These are phyloP conservation scores for Neltuma alba DNA, from an alignment of 306 rosid species.

Conservation along the genomic window DNA sequence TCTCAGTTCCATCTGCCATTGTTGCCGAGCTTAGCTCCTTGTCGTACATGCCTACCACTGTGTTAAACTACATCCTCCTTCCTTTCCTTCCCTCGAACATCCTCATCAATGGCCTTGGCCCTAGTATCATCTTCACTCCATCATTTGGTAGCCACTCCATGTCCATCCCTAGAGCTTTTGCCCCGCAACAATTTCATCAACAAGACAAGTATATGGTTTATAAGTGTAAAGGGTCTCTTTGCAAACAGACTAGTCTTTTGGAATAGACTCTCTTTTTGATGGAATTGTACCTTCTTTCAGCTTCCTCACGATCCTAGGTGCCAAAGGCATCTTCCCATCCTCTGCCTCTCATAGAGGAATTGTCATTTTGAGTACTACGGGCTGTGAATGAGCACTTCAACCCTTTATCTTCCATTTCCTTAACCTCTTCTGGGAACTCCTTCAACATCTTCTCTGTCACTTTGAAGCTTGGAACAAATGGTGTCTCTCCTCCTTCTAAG, in stretches of 20 bases:
- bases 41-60: constrained; percentile 82
- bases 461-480: constrained; percentile 82
- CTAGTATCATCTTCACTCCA: constrained; percentile 64
- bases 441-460: constrained; percentile 70
- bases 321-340: constrained; percentile 86
- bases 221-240: no score
- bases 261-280: not conserved
- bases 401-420: constrained; percentile 63
- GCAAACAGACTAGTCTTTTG: no score
- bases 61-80: constrained; percentile 88
- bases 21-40: constrained; percentile 74
- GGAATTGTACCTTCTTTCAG: constrained; percentile 57
- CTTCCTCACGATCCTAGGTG: constrained; percentile 64
- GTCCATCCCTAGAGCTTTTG: constrained; percentile 77
- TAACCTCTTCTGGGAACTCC: constrained; percentile 75
- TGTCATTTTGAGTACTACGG: constrained; percentile 51
- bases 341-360: constrained; percentile 80
- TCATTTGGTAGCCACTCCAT: constrained; percentile 73
- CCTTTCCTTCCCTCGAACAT: constrained; percentile 89
- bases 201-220: no score
- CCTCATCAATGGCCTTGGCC: constrained; percentile 59
- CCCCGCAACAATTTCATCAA: no score
- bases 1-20: constrained; percentile 80
- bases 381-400: constrained; percentile 75
- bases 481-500: constrained; percentile 87